These are phyloP conservation scores for Eudorina sp. DNA, from an alignment of 139 green algal genomes.

Conservation along the genomic window DNA sequence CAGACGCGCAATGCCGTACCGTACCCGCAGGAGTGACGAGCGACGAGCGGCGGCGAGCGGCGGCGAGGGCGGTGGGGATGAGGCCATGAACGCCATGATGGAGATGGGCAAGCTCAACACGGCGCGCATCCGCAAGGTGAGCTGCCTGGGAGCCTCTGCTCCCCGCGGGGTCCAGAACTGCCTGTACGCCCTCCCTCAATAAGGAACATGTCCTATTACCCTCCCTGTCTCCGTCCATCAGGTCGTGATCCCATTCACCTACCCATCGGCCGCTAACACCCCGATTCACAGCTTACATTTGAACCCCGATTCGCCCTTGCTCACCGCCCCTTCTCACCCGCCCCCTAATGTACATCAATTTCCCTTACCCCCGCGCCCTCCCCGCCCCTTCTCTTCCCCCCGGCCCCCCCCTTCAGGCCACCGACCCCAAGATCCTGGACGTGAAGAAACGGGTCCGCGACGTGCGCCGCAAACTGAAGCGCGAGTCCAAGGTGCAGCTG, in stretches of 20 bases:
- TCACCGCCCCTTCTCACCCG: too few species aligned
- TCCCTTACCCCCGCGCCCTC: not conserved
- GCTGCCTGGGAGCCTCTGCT: too few species aligned
- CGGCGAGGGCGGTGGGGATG: constrained; percentile 26
- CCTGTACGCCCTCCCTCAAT: too few species aligned
- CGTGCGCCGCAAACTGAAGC: constrained; percentile 66
- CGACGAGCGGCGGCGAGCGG: not conserved
- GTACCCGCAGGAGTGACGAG: constrained; percentile 30
- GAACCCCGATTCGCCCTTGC: too few species aligned
- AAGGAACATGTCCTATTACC: too few species aligned
- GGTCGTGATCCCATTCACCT: too few species aligned
- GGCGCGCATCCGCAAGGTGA: constrained; percentile 68
- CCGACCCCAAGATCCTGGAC: constrained; percentile 71
- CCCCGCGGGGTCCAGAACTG: too few species aligned
- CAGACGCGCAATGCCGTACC: not conserved
- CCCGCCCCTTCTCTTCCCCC: not conserved
- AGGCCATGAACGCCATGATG: constrained; percentile 47
- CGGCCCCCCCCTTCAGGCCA: constrained; percentile 6
- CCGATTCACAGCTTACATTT: too few species aligned
- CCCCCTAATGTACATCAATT: too few species aligned
- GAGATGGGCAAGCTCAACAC: constrained; percentile 80
- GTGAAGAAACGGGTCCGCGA: constrained; percentile 64
- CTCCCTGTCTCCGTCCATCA: too few species aligned
- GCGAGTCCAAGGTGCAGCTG: constrained; percentile 73
- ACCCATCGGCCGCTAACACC: too few species aligned